Conservation (phyloP, 345 rosid genomes). For the Leavenworthia alabamica region DNA sequence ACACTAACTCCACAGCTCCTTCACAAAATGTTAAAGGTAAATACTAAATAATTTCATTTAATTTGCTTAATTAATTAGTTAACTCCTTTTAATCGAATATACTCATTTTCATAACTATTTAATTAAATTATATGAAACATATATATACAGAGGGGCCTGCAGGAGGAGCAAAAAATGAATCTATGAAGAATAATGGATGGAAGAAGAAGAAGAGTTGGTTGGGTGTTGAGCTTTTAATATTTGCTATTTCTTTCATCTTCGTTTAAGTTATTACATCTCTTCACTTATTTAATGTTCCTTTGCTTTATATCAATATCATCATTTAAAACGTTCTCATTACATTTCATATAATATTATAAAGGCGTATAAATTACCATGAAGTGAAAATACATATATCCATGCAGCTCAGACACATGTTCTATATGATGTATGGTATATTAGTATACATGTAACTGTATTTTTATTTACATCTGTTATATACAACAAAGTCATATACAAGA, state of each 20-base stretch:
- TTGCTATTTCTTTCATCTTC: conserved; percentile 16
- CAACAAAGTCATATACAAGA: conserved; percentile 21
- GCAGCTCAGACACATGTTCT: too few relatives aligned
- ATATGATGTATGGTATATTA: too few relatives aligned
- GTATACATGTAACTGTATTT: too few relatives aligned
- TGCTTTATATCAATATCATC: neutral
- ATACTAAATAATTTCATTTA: conserved; percentile 18
- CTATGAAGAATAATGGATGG: conserved; percentile 37
- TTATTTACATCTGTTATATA: too few relatives aligned
- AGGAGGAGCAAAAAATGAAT: conserved; percentile 25
- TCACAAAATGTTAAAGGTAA: conserved; percentile 32
- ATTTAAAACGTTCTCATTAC: neutral
- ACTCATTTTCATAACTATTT: neutral
- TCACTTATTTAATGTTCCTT: conserved; percentile 20
- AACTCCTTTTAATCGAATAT: neutral
- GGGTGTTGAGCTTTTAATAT: conserved; percentile 35
- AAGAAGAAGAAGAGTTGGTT: conserved; percentile 26
- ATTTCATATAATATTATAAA: too few relatives aligned
- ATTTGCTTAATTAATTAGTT: neutral
- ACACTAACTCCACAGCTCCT: conserved; percentile 14
- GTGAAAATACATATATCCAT: too few relatives aligned
- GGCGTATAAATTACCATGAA: too few relatives aligned
- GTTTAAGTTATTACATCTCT: conserved; percentile 1
- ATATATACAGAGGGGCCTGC: conserved; percentile 11
- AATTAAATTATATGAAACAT: neutral